Base-by-base conservation (phyloP, 495 filamentous ascomycete species). In the Glarea lozoyensis region DNA sequence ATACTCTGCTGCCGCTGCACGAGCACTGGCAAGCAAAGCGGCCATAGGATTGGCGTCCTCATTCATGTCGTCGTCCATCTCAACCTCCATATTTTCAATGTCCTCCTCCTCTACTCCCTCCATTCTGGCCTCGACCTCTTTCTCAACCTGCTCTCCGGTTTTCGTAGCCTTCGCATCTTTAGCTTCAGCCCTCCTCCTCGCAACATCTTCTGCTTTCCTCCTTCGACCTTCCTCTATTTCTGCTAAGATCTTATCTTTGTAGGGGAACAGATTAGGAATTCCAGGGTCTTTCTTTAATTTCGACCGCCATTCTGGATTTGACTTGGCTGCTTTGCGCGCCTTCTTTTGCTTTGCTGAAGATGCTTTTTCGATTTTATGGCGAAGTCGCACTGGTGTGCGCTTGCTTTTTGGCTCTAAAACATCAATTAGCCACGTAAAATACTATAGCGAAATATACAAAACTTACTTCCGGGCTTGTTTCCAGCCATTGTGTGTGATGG, bases 191-290 rank as follows among this genome's bases (percentile, higher is more conserved):
- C 75, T 72, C 37, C 74, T 73, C 43, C 75, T 74, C 52, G 71
- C 67, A 52, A 72, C 71, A 50, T 95, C 88, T 60, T 94, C 92
- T 40, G 73, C 75, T 67, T 88, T 96, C 59, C 75, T 56, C 23
- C 80, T 70, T 63, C 79, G 82, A 45, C 74, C 79, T 60, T 95
- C 86, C 66, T 98, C 93, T 52, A 98, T 94, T 61, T 98, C 86
- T 20, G 86, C 76, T 32, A 98, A 72, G 15, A 98, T 75, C 67
- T 83, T 86, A 56, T 96, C 93, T 67, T 98, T 98, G 75, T 89
- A 94, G 10, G 92, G 92, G 66, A 95, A 98, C 19, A 95, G 73
- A 58, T 95, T 98, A 37, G 92, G 92, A 40, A 98, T 96, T 44
- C 90, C 90, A 27, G 88, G 88, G 60, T 94, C 90, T 65, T 97